Conservation (phyloP, 2,329 filamentous ascomycete genomes). For the Sordariomycetes sp. region DNA sequence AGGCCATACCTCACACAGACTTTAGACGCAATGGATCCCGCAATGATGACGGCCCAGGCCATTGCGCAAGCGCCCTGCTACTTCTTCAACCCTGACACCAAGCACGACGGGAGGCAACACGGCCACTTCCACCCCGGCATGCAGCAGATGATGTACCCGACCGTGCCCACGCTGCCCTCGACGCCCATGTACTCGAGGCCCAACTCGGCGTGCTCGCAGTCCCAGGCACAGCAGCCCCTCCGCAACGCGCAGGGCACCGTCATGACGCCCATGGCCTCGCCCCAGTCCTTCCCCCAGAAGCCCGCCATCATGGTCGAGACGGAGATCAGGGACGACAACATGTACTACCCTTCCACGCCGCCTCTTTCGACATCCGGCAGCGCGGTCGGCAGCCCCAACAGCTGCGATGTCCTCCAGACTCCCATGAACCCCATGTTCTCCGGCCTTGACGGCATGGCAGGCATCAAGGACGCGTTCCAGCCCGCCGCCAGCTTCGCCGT, state of each 20-base stretch:
- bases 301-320: constrained; percentile 69
- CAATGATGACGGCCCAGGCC: constrained; percentile 38
- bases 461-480: constrained; percentile 57
- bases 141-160: constrained; percentile 28
- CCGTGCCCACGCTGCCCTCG: constrained; percentile 44
- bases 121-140: constrained; percentile 53
- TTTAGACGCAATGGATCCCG: constrained; percentile 47
- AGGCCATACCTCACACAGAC: neutral
- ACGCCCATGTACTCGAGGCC: constrained; percentile 54
- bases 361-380: constrained; percentile 77
- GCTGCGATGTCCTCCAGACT: constrained; percentile 66
- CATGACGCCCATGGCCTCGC: constrained; percentile 65
- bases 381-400: constrained; percentile 73
- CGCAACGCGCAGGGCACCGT: constrained; percentile 32
- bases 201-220: constrained; percentile 51
- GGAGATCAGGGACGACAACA: constrained; percentile 53
- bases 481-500: constrained; percentile 61
- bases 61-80: constrained; percentile 68
- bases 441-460: constrained; percentile 49
- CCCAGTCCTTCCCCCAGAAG: constrained; percentile 61
- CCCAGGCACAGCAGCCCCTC: constrained; percentile 36
- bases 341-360: constrained; percentile 74
- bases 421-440: constrained; percentile 72
- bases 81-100: constrained; percentile 73
- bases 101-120: constrained; percentile 59